These are phyloP conservation scores for Physaria fendleri DNA, from an alignment of 345 rosid species.

Conservation along the genomic window DNA sequence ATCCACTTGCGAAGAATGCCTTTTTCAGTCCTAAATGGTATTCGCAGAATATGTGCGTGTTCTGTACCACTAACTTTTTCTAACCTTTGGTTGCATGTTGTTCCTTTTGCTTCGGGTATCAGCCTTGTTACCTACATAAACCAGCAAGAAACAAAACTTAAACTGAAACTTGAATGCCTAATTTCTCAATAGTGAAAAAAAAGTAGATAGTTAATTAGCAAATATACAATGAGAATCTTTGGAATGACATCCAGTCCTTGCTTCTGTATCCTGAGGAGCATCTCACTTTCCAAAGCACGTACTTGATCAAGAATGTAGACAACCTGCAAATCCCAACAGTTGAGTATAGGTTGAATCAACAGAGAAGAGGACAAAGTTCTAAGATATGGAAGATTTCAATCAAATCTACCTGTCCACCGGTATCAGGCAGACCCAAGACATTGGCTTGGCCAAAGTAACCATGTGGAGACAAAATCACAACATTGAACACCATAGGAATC, in stretches of 20 bases:
- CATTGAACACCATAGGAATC: conserved; percentile 61
- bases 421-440: conserved; percentile 60
- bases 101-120: conserved; percentile 45
- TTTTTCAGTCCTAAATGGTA: conserved; percentile 47
- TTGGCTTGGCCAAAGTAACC: conserved; percentile 64
- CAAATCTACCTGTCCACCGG: conserved; percentile 49
- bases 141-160: not conserved
- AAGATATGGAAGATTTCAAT: not conserved
- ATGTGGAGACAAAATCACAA: conserved; percentile 54
- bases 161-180: not conserved
- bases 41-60: conserved; percentile 39
- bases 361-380: not conserved
- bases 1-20: conserved; percentile 51
- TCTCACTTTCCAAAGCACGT: conserved; percentile 54
- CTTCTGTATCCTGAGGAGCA: conserved; percentile 48
- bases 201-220: not conserved
- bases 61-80: conserved; percentile 48
- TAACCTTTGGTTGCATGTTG: conserved; percentile 47
- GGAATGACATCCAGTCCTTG: conserved; percentile 46
- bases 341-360: not conserved
- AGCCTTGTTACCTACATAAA: conserved; percentile 38
- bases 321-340: conserved; percentile 24
- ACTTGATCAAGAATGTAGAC: conserved; percentile 67
- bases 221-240: conserved; percentile 42
- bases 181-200: not conserved